Evolutionary conservation across 2,329 filamentous ascomycete genomes (phyloP).

Genomic region (Aureobasidium sp.): DNA sequence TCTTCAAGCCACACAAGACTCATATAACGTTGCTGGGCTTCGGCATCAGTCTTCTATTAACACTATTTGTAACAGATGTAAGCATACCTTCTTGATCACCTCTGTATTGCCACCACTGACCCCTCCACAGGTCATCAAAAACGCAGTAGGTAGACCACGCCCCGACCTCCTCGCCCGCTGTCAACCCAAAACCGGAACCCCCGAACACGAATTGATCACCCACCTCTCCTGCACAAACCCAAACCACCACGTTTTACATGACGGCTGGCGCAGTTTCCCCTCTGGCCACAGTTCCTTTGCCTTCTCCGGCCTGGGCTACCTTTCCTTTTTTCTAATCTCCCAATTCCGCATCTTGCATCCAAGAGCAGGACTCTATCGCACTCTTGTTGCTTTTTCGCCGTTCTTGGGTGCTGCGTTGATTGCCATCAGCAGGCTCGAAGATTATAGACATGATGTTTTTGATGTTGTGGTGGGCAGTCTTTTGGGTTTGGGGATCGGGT

Average conservation of each 20-base stretch:
- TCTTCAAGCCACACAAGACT: conserved; percentile 65
- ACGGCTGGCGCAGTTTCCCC: conserved; percentile 78
- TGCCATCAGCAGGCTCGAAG: conserved; percentile 53
- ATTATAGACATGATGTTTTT: conserved; percentile 57
- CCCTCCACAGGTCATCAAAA: conserved; percentile 61
- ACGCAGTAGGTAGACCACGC: conserved; percentile 71
- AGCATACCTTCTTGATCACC: neutral
- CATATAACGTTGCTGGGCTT: conserved; percentile 81
- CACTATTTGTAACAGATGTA: conserved; percentile 72
- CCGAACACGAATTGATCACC: conserved; percentile 48
- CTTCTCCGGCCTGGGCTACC: conserved; percentile 69
- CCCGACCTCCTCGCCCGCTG: conserved; percentile 87
- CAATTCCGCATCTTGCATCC: conserved; percentile 54
- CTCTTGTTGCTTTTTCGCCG: conserved; percentile 48
- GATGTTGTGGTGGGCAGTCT: conserved; percentile 51
- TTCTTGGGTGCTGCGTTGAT: conserved; percentile 51
- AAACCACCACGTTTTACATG: conserved; percentile 61
- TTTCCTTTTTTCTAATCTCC: conserved; percentile 47
- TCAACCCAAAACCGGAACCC: conserved; percentile 55
- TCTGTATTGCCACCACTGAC: neutral
- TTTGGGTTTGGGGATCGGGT: conserved; percentile 47
- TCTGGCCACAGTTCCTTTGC: conserved; percentile 73
- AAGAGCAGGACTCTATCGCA: conserved; percentile 47
- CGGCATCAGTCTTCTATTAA: conserved; percentile 63
- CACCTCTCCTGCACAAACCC: conserved; percentile 66